Conservation (phyloP, 208 protist genomes). For the Phytomonas sp. region DNA sequence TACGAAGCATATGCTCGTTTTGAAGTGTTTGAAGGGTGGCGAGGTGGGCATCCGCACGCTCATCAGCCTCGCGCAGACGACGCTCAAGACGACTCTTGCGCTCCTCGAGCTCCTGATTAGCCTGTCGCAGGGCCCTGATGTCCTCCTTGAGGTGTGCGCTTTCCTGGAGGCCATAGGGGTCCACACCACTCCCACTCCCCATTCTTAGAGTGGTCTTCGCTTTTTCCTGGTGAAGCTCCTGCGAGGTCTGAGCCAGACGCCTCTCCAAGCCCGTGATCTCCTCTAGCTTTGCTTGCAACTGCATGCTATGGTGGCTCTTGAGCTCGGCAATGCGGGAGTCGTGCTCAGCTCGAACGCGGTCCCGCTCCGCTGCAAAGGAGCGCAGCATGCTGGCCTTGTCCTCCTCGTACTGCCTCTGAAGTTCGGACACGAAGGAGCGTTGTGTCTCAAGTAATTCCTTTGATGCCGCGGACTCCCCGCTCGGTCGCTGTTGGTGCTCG, state of each 20-base stretch:
- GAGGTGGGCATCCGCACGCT: slow-evolving; percentile 23
- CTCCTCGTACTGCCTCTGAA: slow-evolving; percentile 69
- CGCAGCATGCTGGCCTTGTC: slow-evolving; percentile 50
- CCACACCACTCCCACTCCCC: slow-evolving; percentile 7
- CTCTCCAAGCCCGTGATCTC: slow-evolving; percentile 31
- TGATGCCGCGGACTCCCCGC: slow-evolving; percentile 21
- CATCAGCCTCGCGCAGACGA: slow-evolving; percentile 34
- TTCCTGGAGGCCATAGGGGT: slow-evolving; percentile 12
- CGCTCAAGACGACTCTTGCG: slow-evolving; percentile 34
- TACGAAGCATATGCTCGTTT: too few relatives aligned
- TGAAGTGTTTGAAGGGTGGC: slow-evolving; percentile 45
- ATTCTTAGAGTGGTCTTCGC: slow-evolving; percentile 27
- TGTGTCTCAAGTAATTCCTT: slow-evolving; percentile 39
- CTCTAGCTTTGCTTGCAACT: slow-evolving; percentile 31
- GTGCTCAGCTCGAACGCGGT: slow-evolving; percentile 34
- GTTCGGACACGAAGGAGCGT: slow-evolving; percentile 32
- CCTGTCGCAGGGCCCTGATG: slow-evolving; percentile 25
- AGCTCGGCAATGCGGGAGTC: slow-evolving; percentile 38
- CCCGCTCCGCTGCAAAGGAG: slow-evolving; percentile 45
- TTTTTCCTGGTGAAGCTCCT: slow-evolving; percentile 40
- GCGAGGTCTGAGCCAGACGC: slow-evolving; percentile 32
- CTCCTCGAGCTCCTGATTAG: slow-evolving; percentile 38
- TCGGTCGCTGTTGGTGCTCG: slow-evolving; percentile 16
- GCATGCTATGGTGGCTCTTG: slow-evolving; percentile 30
- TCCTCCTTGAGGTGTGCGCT: slow-evolving; percentile 49